Evolutionary conservation across 2,329 filamentous ascomycete species (phyloP).

Genomic region (Achaetomium macrosporum): DNA sequence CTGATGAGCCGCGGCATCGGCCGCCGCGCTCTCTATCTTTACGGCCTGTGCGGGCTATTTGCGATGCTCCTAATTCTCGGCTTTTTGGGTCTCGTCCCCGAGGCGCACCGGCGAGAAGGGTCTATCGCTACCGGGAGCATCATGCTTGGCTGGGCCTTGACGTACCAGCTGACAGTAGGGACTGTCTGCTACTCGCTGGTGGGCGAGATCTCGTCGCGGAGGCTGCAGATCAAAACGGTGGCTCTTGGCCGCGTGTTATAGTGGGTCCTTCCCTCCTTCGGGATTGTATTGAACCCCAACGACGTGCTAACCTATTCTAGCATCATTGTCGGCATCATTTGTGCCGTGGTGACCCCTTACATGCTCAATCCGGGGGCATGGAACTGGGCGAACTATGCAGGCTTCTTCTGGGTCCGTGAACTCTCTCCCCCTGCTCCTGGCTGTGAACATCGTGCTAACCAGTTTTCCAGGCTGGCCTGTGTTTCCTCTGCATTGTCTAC

Average conservation of each 20-base stretch:
- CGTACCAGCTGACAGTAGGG: slow-evolving; percentile 82
- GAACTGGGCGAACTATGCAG: slow-evolving; percentile 82
- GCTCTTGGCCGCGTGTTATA: slow-evolving; percentile 77
- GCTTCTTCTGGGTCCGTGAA: slow-evolving; percentile 70
- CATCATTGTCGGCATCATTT: slow-evolving; percentile 77
- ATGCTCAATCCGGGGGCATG: slow-evolving; percentile 86
- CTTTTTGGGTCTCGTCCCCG: slow-evolving; percentile 70
- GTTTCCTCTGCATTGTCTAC: slow-evolving; percentile 75
- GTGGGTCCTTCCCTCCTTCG: slow-evolving; percentile 34
- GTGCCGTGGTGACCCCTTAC: slow-evolving; percentile 77
- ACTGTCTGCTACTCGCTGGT: slow-evolving; percentile 89
- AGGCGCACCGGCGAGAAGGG: slow-evolving; percentile 49
- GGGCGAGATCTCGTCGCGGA: slow-evolving; percentile 72
- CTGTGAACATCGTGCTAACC: slow-evolving; percentile 8
- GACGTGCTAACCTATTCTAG: slow-evolving; percentile 30
- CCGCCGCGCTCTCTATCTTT: slow-evolving; percentile 69
- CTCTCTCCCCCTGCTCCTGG: not conserved
- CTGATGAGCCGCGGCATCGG: slow-evolving; percentile 71
- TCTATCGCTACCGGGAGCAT: slow-evolving; percentile 77
- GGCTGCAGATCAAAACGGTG: slow-evolving; percentile 86
- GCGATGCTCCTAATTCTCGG: slow-evolving; percentile 76
- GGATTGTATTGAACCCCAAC: not conserved
- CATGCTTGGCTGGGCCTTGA: slow-evolving; percentile 76
- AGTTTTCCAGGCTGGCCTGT: slow-evolving; percentile 57
- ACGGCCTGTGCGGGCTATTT: slow-evolving; percentile 67